Evolutionary conservation across 2,329 filamentous ascomycete species (phyloP), one percentile per base, ranked within the genome.

Genomic region (Diplodia mutila): DNA sequence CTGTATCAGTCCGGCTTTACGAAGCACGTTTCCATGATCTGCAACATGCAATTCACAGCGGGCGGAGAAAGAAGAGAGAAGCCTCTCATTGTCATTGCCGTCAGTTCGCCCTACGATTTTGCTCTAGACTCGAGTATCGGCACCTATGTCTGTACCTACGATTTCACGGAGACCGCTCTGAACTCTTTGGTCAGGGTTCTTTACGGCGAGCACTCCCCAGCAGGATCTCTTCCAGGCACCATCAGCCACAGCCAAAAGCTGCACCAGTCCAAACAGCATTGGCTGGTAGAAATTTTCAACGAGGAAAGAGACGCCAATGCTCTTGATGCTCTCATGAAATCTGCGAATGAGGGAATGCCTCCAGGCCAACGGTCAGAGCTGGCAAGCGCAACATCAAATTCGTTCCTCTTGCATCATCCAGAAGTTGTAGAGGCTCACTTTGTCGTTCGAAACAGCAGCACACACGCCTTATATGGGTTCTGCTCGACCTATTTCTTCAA

Each of bases 51-150:
- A 67, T 84, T 82, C 69, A 87, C 89, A 7, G 88, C 90, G 7
- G 87, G 86, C 16, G 91, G 91, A 1, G 91, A 93, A 75, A 92
- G 81, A 67, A 80, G 83, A 11, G 85, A 95, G 77, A 97, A 97
- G 79, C 92, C 94, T 0, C 81, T 97, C 46, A 89, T 97, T 27
- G 94, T 97, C 3, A 91, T 97, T 8, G 91, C 94, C 0, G 94
- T 97, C 72, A 97, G 93, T 79, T 97, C 94, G 0, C 94, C 94
- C 0, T 98, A 97, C 78, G 94, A 98, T 77, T 98, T 98, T 77
- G 93, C 93, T 53, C 93, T 94, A 86, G 94, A 98, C 74, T 90
- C 91, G 71, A 89, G 89, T 0, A 94, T 98, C 49, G 91, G 92
- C 6, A 97, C 94, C 0, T 97, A 97, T 74, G 86, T 98, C 49